phyloP scores from a whole-genome alignment of 306 rosid species.

The Argentina anserina region DNA sequence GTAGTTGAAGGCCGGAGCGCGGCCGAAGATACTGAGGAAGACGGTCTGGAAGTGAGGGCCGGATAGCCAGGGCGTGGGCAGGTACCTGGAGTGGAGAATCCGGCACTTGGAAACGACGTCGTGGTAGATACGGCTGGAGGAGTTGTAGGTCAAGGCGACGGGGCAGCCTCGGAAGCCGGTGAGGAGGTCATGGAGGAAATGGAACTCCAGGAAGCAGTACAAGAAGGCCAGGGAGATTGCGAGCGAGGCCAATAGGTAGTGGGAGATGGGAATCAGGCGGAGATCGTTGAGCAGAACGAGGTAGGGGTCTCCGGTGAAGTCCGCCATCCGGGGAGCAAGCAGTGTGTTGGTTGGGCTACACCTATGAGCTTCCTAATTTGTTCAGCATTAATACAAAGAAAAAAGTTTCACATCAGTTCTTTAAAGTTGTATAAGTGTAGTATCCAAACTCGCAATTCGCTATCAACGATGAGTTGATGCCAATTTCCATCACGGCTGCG shows the following conservation, averaged over 20 bases:
- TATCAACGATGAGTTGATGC: too few species aligned
- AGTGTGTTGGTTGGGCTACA: too few species aligned
- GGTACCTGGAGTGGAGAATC: conserved; percentile 62
- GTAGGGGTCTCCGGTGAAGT: too few species aligned
- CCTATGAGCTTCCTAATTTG: too few species aligned
- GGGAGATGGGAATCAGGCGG: conserved; percentile 48
- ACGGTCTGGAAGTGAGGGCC: conserved; percentile 85
- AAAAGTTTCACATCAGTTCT: too few species aligned
- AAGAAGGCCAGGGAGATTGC: conserved; percentile 16
- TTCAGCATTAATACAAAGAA: too few species aligned
- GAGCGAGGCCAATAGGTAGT: conserved; percentile 36
- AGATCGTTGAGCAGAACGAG: conserved; percentile 39
- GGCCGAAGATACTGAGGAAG: conserved; percentile 61
- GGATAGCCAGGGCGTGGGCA: conserved; percentile 74
- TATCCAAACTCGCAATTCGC: too few species aligned
- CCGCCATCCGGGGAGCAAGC: too few species aligned
- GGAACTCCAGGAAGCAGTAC: conserved; percentile 71
- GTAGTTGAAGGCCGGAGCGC: conserved; percentile 67
- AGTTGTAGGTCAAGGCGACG: conserved; percentile 43
- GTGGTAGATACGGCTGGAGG: conserved; percentile 47
- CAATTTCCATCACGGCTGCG: too few species aligned
- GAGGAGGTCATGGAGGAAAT: conserved; percentile 53
- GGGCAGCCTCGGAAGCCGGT: conserved; percentile 53
- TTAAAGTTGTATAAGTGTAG: too few species aligned
- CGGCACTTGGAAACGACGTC: conserved; percentile 76